Percentiles rank a stretch among this genome's conserved stretches.
phyloP scores from a whole-genome alignment of 352 stramenopile genomes.

The Vaucheria bursata region DNA sequence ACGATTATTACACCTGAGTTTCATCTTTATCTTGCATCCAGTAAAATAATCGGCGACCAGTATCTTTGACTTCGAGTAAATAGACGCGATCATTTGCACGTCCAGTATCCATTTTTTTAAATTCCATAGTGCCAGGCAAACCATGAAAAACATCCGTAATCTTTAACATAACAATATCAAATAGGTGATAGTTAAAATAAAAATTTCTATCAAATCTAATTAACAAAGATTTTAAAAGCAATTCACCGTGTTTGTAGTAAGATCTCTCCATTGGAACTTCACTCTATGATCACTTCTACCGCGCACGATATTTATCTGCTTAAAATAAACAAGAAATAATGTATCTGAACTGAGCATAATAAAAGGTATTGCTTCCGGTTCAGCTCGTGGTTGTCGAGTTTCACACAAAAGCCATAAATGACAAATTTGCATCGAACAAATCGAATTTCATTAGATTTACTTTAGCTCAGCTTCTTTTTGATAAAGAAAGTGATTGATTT shows the following conservation, averaged over 20 bases:
- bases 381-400: background rate
- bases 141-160: constrained; percentile 80
- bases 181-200: background rate
- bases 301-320: constrained; percentile 60
- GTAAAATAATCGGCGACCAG: constrained; percentile 80
- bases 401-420: too few relatives aligned
- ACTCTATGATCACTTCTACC: constrained; percentile 74
- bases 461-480: background rate
- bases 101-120: constrained; percentile 74
- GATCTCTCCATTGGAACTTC: constrained; percentile 83
- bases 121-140: constrained; percentile 75
- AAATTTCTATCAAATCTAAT: background rate
- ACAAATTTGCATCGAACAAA: background rate
- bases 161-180: background rate
- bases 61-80: constrained; percentile 82
- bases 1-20: constrained; percentile 52
- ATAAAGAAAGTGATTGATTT: background rate
- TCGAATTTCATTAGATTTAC: background rate
- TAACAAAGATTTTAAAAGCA: background rate
- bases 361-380: background rate
- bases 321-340: background rate
- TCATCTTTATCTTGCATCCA: constrained; percentile 85
- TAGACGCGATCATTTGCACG: constrained; percentile 71
- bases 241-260: constrained; percentile 62
- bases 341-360: background rate